Percentiles rank a stretch among this genome's conserved stretches.
These are phyloP conservation scores for Camelina neglecta DNA, from an alignment of 345 rosid genomes.

Conservation along the genomic window DNA sequence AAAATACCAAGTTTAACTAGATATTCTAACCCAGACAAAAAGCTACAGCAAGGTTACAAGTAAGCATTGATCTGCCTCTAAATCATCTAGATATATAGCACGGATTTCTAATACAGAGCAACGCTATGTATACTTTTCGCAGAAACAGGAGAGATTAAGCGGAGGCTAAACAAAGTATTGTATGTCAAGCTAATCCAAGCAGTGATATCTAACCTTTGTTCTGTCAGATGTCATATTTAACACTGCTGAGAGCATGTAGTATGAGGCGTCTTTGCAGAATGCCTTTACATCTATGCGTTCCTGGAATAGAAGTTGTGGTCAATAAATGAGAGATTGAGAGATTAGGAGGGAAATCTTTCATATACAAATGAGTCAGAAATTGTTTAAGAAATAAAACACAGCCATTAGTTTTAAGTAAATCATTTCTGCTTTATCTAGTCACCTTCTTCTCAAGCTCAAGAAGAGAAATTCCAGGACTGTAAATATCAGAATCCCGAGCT, in stretches of 20 bases:
- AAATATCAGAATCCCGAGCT: constrained; percentile 71
- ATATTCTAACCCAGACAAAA: constrained; percentile 25
- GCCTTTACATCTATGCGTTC: constrained; percentile 93
- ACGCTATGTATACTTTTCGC: not conserved
- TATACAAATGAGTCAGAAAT: constrained; percentile 18
- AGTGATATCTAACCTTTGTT: constrained; percentile 73
- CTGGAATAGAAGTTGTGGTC: constrained; percentile 53
- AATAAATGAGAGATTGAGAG: not conserved
- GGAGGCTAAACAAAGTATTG: constrained; percentile 21
- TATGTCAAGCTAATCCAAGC: constrained; percentile 7
- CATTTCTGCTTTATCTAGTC: constrained; percentile 30
- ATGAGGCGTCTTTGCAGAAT: constrained; percentile 72
- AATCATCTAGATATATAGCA: constrained; percentile 26
- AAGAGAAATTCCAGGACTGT: constrained; percentile 93
- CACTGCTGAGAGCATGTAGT: constrained; percentile 85
- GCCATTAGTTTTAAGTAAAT: constrained; percentile 13
- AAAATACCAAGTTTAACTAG: constrained; percentile 17
- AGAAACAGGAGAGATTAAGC: constrained; percentile 15
- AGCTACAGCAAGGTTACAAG: not conserved
- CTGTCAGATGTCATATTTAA: constrained; percentile 90
- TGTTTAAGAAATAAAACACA: constrained; percentile 13
- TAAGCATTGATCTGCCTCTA: constrained; percentile 21
- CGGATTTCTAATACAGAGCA: constrained; percentile 21
- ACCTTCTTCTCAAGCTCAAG: constrained; percentile 98
- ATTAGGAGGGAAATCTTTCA: constrained; percentile 9